Conservation (phyloP, 768 basidiomycete species). For the Naematelia aurantialba region DNA sequence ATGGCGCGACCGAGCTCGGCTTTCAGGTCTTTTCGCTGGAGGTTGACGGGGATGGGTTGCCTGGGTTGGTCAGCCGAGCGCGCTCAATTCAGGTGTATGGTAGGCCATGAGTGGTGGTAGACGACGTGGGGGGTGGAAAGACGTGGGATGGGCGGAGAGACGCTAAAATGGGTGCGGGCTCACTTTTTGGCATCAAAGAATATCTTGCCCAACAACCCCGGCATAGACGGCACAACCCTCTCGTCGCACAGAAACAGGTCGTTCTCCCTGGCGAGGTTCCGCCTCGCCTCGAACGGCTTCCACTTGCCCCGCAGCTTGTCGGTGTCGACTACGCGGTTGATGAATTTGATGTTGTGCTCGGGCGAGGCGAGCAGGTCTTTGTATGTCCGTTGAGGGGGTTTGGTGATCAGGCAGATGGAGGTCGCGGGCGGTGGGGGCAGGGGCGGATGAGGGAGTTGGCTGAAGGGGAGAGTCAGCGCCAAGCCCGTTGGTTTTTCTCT, state of each 20-base stretch:
- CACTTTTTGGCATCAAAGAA: constrained; percentile 97
- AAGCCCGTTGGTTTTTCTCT: too few species aligned
- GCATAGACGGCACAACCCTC: constrained; percentile 77
- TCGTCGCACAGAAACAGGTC: constrained; percentile 93
- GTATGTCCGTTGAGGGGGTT: constrained; percentile 93
- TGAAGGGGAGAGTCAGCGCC: constrained; percentile 8
- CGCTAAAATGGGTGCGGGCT: too few species aligned
- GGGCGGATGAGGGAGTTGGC: constrained; percentile 59
- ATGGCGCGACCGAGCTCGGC: constrained; percentile 87
- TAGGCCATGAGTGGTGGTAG: not conserved
- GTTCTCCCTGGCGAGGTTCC: constrained; percentile 79
- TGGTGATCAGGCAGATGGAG: constrained; percentile 83
- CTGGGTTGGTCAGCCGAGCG: constrained; percentile 52
- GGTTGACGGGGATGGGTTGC: constrained; percentile 90
- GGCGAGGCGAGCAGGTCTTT: constrained; percentile 74
- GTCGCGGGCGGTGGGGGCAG: constrained; percentile 76
- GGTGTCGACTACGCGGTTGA: constrained; percentile 84
- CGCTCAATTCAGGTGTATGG: too few species aligned
- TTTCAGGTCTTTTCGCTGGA: constrained; percentile 85
- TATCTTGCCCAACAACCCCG: constrained; percentile 76
- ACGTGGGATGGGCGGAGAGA: not conserved
- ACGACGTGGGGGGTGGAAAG: not conserved
- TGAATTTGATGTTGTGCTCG: constrained; percentile 74
- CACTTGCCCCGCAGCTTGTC: constrained; percentile 92
- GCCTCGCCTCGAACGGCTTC: constrained; percentile 57